Conservation (phyloP, 2,329 filamentous ascomycete species). For the Aspergillus bombycis region DNA sequence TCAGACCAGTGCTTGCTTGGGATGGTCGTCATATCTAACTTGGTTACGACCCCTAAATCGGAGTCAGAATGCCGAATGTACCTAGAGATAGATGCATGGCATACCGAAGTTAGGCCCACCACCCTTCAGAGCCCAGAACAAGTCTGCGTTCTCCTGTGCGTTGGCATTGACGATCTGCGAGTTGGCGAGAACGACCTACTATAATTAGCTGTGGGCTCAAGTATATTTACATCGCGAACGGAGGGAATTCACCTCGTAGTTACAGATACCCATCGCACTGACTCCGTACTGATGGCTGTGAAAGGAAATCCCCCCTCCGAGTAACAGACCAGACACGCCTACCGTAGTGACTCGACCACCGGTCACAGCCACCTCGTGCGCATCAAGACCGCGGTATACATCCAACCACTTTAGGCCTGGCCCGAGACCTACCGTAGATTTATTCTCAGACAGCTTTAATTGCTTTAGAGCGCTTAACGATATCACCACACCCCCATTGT, state of each 20-base stretch:
- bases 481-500: conserved; percentile 50
- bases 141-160: conserved; percentile 24
- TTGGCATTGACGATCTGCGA: conserved; percentile 20
- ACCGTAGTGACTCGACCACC: conserved; percentile 50
- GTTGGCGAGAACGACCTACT: conserved; percentile 23
- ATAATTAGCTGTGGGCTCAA: not conserved
- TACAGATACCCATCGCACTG: conserved; percentile 16
- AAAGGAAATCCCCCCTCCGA: conserved; percentile 39
- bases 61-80: not conserved
- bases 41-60: conserved; percentile 19
- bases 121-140: conserved; percentile 38
- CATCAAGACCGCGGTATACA: conserved; percentile 47
- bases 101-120: conserved; percentile 33
- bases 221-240: not conserved
- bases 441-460: conserved; percentile 38
- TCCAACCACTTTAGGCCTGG: conserved; percentile 50
- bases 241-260: conserved; percentile 20
- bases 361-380: conserved; percentile 43
- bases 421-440: conserved; percentile 47
- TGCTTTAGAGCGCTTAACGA: conserved; percentile 49
- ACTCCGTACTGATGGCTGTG: conserved; percentile 21
- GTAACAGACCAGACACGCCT: conserved; percentile 50
- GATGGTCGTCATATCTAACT: conserved; percentile 20
- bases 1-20: conserved; percentile 21
- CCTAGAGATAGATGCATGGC: not conserved